phyloP scores from a whole-genome alignment of 208 protist genomes.

The Sergeia podlipaevii region DNA sequence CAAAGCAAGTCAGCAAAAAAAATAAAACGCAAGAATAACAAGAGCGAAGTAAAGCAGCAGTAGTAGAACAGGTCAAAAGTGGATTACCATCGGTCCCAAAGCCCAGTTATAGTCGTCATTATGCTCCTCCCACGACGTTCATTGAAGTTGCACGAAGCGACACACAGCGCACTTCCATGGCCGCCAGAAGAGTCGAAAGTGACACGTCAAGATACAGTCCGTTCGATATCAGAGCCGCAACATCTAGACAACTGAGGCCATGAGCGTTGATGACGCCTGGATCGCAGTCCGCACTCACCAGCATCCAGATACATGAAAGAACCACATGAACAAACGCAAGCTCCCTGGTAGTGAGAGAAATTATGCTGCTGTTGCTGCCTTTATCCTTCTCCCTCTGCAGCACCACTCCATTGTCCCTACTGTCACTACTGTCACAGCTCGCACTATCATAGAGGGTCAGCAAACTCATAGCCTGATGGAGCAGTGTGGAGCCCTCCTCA shows the following conservation, averaged over 20 bases:
- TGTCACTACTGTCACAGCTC: not conserved
- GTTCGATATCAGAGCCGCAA: conserved; percentile 19
- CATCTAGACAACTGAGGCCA: conserved; percentile 59
- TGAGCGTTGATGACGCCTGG: conserved; percentile 19
- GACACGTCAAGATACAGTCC: conserved; percentile 44
- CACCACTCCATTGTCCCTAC: not conserved
- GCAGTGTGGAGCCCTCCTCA: conserved; percentile 50
- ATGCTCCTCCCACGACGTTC: not conserved
- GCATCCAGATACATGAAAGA: conserved; percentile 27
- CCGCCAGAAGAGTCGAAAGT: conserved; percentile 35
- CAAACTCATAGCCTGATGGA: conserved; percentile 45
- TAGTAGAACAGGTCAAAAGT: not conserved
- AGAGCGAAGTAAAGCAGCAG: not conserved
- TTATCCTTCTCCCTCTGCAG: not conserved
- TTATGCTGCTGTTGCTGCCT: no score
- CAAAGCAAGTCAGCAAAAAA: no score
- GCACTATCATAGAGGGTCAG: conserved; percentile 11
- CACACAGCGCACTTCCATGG: conserved; percentile 10
- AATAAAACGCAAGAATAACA: not conserved
- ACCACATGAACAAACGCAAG: conserved; percentile 32
- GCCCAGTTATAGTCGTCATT: no score
- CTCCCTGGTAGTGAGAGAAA: conserved; percentile 2
- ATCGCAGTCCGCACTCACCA: conserved; percentile 46
- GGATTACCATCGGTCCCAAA: not conserved
- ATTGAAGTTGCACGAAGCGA: not conserved